A percentile compares a stretch with the other conserved stretches of the same genome.
Evolutionary conservation across 2,329 filamentous ascomycete genomes (phyloP).

Genomic region (Parastagonospora avenae): DNA sequence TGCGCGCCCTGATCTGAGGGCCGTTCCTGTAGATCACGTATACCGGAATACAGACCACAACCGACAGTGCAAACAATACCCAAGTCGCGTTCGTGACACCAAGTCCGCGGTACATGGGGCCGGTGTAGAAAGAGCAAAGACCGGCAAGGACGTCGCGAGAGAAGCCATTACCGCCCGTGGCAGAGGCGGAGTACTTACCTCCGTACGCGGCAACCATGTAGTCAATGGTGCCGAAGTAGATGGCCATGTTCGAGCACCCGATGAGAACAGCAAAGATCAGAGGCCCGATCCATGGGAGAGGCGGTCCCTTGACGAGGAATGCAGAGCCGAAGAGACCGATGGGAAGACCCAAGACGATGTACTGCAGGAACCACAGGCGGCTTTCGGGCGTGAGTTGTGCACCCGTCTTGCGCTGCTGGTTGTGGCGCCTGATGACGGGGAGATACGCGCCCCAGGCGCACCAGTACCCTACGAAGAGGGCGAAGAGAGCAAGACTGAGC

Average conservation of each 20-base stretch:
- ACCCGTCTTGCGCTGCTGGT: constrained; percentile 52
- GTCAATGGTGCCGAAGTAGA: constrained; percentile 64
- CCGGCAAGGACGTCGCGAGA: constrained; percentile 74
- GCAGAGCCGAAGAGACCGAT: constrained; percentile 73
- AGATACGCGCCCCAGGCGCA: constrained; percentile 66
- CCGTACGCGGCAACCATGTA: constrained; percentile 79
- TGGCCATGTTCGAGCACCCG: constrained; percentile 68
- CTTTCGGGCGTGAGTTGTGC: constrained; percentile 63
- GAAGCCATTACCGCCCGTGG: constrained; percentile 79
- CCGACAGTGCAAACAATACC: constrained; percentile 57
- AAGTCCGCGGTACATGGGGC: constrained; percentile 43
- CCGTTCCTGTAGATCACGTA: constrained; percentile 63
- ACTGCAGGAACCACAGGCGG: constrained; percentile 69
- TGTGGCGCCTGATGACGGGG: constrained; percentile 54
- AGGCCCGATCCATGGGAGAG: constrained; percentile 64
- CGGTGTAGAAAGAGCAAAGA: constrained; percentile 63
- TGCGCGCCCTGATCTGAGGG: constrained; percentile 52
- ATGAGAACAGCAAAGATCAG: constrained; percentile 57
- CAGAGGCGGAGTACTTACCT: constrained; percentile 70
- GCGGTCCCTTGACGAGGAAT: constrained; percentile 63
- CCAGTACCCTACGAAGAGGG: constrained; percentile 68
- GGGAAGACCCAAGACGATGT: constrained; percentile 62
- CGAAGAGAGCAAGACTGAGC: constrained; percentile 62
- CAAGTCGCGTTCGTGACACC: constrained; percentile 25
- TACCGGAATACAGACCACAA: constrained; percentile 58